Evolutionary conservation across 2,329 filamentous ascomycete species (phyloP), one percentile per base, ranked within the genome.

Genomic region (Aspergillus piperis): DNA sequence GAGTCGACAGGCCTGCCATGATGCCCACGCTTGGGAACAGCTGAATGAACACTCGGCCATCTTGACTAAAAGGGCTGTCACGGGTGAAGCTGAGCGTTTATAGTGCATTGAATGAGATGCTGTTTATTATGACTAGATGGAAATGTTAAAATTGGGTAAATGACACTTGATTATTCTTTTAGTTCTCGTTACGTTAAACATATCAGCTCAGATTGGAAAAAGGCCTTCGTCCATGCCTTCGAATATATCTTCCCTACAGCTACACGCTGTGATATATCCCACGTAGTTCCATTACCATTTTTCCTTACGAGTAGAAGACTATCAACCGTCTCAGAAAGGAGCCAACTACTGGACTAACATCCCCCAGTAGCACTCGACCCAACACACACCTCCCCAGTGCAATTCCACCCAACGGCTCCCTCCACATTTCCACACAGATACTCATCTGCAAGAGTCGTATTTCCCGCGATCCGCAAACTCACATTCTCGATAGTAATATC

Each of bases 1-100:
- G 44, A 75, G 73, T 63, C 65, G 72, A n/a, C 70, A 72, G 58
- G 75, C 74, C 8, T 75, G 72, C 60, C 52, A 63, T 10, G 74
- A 76, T 61, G 74, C 73, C 1, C 73, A 76, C 63, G 64, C 69
- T n/a, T 75, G 68, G 67, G 62, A 63, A 2, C 56, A 63, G 39
- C 39, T 76, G 11, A 65, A 70, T 42, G 68, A 67, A 23, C 62
- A 66, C 8, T 72, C 66, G n/a, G 69, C 73, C 0, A 66, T 74
- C 25, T 56, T 75, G 25, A 70, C 66, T 0, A 73, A 66, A 54
- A 58, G 71, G 32, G 65, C 49, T 6, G 32, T 51, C 5, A 51
- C 27, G 3, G 49, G 25, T 1, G 49, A 51, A 3, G 49, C 49
- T 23, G 30, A 42, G 39, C 15, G 6, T 8, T 8, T 17, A 42